Base-by-base conservation (phyloP, 2,329 filamentous ascomycete species). In the Xylaria sp. region DNA sequence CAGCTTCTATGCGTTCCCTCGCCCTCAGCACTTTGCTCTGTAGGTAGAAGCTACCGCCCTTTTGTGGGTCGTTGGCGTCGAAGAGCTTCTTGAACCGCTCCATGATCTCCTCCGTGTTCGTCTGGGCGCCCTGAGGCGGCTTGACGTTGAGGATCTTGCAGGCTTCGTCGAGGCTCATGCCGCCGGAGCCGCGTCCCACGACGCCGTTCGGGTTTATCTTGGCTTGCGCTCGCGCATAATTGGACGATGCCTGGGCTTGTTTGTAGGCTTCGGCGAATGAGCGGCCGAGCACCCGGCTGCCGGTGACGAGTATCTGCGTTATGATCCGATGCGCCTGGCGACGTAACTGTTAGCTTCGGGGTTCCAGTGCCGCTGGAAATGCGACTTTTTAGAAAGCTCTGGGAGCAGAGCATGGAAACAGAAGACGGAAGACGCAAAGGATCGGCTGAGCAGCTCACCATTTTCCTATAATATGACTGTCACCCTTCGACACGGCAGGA, bases 61-160 rank as follows among this genome's bases (percentile, higher is more conserved):
- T 97, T 82, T 97, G 87, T 12, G 96, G 95, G 73, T 99, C 93
- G 83, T 99, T 99, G 75, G 89, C 85, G 82, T 99, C 96, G 80
- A 98, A 99, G 57, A 99, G 84, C 73, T 91, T 90, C 88, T 98
- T 98, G 86, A 98, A 99, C 63, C 94, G 88, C 75, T 92, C 90
- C 82, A 92, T 91, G 64, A 97, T 90, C 73, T 91, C 87, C 76
- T 94, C 92, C 79, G 94, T 84, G 79, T 94, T 92, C 68, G 91
- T 87, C 79, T 94, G 87, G 55, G 93, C 94, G 70, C 86, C 88
- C 80, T 92, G 88, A 1, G 95, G 94, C 46, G 94, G 93, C 80
- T 95, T 93, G 75, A 99, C 94, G 80, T 99, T 97, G 72, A 99
- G 88, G 78, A 99, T 98, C 83, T 94, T 93, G 88, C 94, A 98